Evolutionary conservation across 129 eudicot genomes (phyloP), one percentile per base, ranked within the genome.

Genomic region (Helianthus annuus): DNA sequence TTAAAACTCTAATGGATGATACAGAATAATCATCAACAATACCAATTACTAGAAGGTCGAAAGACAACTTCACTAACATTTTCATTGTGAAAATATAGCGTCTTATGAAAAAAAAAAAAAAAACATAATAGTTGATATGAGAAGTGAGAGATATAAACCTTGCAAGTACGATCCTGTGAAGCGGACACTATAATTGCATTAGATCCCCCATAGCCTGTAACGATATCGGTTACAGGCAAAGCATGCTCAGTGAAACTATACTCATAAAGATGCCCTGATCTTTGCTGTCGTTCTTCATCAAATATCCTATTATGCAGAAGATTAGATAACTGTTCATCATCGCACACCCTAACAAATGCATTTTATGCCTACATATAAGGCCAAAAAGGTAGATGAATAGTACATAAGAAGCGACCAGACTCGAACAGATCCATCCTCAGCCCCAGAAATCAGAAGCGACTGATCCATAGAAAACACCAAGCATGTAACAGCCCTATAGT

Each of bases 391-490:
- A 64, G 44, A 64, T 3, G 65, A 40, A 44, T 57, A 53, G 34
- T 92, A 92, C 98, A 83, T 84, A 48, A 87, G 72, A 76, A 92
- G 96, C 24, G 98, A 92, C 96, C 95, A 92, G 49, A 92, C 96
- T 64, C 93, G 83, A 83, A 92, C 85, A 75, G 86, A 78, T 65
- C 98, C 98, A 82, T 92, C 98, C 62, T 87, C 96, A n/a, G 98
- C 74, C 44, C 98, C 98, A 14, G 98, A 92, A 69, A 92, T 85
- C 80, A 92, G 44, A 73, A 89, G 89, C 7, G 98, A 89, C 66
- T 92, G 86, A 64, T 92, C 95, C 3, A 79, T 82, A 46, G 80
- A 80, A 66, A 89, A 85, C 27, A 85, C 84, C 80, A 92, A 80
- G 82, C 90, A 85, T 19, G 91, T 84, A 78, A 92, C 89, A 51